phyloP scores from a whole-genome alignment of 495 filamentous ascomycete genomes.

The Penicillium antarcticum region DNA sequence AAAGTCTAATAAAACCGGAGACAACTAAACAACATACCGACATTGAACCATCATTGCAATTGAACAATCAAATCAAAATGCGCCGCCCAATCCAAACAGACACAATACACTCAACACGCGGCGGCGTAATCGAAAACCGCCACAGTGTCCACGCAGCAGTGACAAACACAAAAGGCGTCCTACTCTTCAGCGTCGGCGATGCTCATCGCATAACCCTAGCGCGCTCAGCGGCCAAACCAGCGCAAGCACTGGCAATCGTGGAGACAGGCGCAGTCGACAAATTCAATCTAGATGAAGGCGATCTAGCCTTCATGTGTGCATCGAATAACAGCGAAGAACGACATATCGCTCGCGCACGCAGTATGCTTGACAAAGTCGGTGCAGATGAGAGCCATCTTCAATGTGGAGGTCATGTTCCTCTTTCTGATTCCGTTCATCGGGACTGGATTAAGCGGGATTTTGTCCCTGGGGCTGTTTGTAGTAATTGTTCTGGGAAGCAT shows the following conservation, averaged over 20 bases:
- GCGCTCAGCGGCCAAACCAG: conserved; percentile 42
- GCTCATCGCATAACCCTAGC: conserved; percentile 33
- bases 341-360: conserved; percentile 28
- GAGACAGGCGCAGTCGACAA: conserved; percentile 29
- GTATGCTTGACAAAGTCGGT: conserved; percentile 29
- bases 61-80: conserved; percentile 1
- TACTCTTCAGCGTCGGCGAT: conserved; percentile 35
- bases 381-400: conserved; percentile 28
- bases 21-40: neutral
- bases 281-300: conserved; percentile 32
- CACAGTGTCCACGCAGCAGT: conserved; percentile 38
- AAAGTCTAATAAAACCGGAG: neutral
- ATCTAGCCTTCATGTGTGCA: conserved; percentile 42
- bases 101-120: neutral
- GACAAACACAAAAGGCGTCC: conserved; percentile 23
- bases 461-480: conserved; percentile 26
- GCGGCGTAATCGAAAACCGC: conserved; percentile 33
- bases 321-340: conserved; percentile 43
- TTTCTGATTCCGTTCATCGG: conserved; percentile 25
- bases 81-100: neutral
- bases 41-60: neutral
- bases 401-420: conserved; percentile 35
- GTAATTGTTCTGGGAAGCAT: conserved; percentile 43
- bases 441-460: conserved; percentile 38
- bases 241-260: conserved; percentile 34